These are phyloP conservation scores for apple (Malus domestica) DNA, from an alignment of 306 rosid species.

Conservation along the genomic window ASM211411v1 NC_041799.1:36521001-36521500, in stretches of 20 bases:
- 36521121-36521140: neutral
- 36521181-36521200: neutral
- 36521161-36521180: neutral
- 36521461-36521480: no score
- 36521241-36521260: neutral
- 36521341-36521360: no score
- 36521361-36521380: no score
- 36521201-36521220: neutral
- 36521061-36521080: neutral
- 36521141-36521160: neutral
- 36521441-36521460: no score
- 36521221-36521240: neutral
- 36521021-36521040: neutral
- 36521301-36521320: neutral
- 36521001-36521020: neutral
- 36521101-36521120: neutral
- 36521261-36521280: neutral
- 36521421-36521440: no score
- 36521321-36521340: neutral
- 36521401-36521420: no score
- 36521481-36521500: no score
- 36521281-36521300: neutral
- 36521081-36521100: neutral
- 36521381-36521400: no score
- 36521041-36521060: no score